Conservation (phyloP, 768 basidiomycete genomes). For the Strobilomyces dryophilus region DNA sequence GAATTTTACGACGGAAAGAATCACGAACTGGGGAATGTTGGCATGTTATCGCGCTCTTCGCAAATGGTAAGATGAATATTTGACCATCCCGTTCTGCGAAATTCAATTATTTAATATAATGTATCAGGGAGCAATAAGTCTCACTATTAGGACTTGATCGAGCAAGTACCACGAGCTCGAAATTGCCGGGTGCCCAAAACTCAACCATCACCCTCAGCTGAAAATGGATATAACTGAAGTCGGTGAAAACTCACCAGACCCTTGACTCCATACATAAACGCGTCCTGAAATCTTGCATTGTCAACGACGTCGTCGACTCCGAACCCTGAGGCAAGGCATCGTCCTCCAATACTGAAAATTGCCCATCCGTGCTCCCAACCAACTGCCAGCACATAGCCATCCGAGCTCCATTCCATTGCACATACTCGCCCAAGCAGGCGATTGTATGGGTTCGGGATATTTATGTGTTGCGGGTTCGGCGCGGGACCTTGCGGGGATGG, state of each 20-base stretch:
- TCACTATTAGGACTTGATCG: constrained; percentile 49
- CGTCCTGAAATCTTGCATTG: constrained; percentile 63
- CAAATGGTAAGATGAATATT: constrained; percentile 84
- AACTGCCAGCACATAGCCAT: constrained; percentile 92
- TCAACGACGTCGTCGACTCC: constrained; percentile 63
- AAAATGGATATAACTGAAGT: not conserved
- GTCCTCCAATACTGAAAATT: constrained; percentile 83
- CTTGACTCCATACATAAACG: constrained; percentile 79
- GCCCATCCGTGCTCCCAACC: constrained; percentile 92
- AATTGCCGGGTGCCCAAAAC: constrained; percentile 95
- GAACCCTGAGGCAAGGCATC: constrained; percentile 78
- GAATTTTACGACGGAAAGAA: not conserved
- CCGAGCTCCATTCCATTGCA: constrained; percentile 87
- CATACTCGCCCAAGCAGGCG: constrained; percentile 58
- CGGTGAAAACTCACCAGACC: constrained; percentile 51
- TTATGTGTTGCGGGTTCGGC: constrained; percentile 57
- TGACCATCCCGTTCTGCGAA: constrained; percentile 57
- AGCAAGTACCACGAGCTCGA: constrained; percentile 79
- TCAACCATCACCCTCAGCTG: constrained; percentile 27
- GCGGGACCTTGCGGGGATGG: constrained; percentile 57
- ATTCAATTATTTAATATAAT: constrained; percentile 1
- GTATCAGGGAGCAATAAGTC: constrained; percentile 10
- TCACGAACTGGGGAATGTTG: constrained; percentile 82
- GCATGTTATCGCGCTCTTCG: constrained; percentile 88
- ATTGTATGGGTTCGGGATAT: constrained; percentile 59